These are phyloP conservation scores for Cyamopsis tetragonoloba DNA, from an alignment of 306 rosid species.

Conservation along the genomic window DNA sequence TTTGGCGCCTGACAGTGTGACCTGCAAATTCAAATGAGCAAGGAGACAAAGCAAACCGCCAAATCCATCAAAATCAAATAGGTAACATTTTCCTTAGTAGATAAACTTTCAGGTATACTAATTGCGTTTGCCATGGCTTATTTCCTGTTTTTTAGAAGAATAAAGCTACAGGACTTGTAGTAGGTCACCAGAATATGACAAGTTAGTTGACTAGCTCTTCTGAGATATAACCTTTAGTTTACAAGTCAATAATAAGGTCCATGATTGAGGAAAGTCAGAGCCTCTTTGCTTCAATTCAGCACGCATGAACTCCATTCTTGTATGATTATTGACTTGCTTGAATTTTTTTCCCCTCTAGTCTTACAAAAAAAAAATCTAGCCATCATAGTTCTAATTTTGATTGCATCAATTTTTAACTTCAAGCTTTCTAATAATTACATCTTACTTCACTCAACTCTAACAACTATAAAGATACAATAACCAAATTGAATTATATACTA, in stretches of 20 bases:
- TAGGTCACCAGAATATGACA: slow-evolving; percentile 28
- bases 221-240: slow-evolving; percentile 5
- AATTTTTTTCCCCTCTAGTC: not conserved
- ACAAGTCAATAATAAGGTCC: slow-evolving; percentile 11
- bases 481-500: too few relatives aligned
- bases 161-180: slow-evolving; percentile 5
- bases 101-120: slow-evolving; percentile 1
- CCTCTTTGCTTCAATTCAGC: not conserved
- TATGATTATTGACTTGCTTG: not conserved
- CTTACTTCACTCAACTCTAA: not conserved
- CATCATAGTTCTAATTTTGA: not conserved
- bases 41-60: not conserved
- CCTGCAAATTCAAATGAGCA: not conserved
- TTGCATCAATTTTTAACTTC: not conserved
- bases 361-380: not conserved
- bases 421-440: not conserved
- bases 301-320: not conserved
- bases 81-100: not conserved
- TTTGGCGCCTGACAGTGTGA: not conserved
- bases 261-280: not conserved
- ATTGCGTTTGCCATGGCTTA: not conserved
- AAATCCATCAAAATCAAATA: slow-evolving; percentile 21
- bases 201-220: slow-evolving; percentile 27
- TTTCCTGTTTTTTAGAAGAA: not conserved
- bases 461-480: not conserved